Conservation (phyloP, 768 basidiomycete species). For the Xerocomus potaroensis region DNA sequence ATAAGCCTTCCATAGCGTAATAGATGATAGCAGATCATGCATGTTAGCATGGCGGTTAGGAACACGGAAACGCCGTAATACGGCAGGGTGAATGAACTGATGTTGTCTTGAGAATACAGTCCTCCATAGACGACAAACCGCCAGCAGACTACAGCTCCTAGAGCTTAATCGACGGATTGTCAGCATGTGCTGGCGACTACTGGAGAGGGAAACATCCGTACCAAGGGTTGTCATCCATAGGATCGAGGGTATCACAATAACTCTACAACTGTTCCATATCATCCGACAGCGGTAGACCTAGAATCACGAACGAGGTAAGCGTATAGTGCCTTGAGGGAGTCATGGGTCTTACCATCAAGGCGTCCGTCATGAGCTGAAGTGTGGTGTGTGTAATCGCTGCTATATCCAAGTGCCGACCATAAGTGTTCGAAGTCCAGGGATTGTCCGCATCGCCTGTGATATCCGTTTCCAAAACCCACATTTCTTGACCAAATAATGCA, state of each 20-base stretch:
- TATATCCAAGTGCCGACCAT: conserved; percentile 16
- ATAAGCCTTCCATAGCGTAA: not conserved
- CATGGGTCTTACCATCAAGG: conserved; percentile 14
- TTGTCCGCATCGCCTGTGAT: conserved; percentile 27
- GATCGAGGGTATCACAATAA: conserved; percentile 4
- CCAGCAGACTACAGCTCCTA: conserved; percentile 3
- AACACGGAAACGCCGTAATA: conserved; percentile 2
- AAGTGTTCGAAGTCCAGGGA: conserved; percentile 8
- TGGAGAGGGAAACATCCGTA: not conserved
- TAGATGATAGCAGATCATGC: conserved; percentile 10
- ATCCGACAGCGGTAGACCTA: conserved; percentile 37
- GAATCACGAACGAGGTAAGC: not conserved
- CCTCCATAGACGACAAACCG: not conserved
- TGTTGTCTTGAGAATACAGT: not conserved
- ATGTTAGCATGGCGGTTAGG: conserved; percentile 5
- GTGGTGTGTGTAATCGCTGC: conserved; percentile 17
- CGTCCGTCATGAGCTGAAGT: conserved; percentile 32
- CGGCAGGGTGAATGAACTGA: not conserved
- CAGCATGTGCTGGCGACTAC: not conserved
- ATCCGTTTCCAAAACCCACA: conserved; percentile 28
- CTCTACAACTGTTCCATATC: conserved; percentile 23
- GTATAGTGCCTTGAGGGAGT: not conserved
- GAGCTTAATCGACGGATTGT: not conserved
- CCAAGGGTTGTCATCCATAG: conserved; percentile 12
- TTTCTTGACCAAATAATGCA: conserved; percentile 17